Evolutionary conservation across 148 eudicot species (phyloP).

Genomic region (Talinum fruticosum): DNA sequence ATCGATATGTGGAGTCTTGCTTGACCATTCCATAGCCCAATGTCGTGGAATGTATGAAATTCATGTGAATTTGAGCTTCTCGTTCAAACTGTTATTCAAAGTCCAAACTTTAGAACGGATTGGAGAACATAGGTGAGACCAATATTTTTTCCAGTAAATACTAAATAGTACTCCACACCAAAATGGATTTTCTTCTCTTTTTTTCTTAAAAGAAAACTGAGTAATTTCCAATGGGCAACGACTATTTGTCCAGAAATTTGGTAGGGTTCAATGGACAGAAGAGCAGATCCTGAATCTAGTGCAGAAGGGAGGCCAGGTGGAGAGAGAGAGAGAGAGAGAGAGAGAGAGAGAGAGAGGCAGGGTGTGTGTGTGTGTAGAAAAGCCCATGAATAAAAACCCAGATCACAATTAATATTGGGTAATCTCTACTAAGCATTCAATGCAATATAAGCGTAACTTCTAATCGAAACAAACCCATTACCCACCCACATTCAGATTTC

Average conservation of each 20-base stretch:
- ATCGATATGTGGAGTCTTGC: too few relatives aligned
- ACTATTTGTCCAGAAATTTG: not conserved
- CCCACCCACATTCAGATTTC: not conserved
- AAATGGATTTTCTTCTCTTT: too few relatives aligned
- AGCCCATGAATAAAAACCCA: too few relatives aligned
- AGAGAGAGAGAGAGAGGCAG: too few relatives aligned
- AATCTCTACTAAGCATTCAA: too few relatives aligned
- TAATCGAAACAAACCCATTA: not conserved
- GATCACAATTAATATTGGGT: not conserved
- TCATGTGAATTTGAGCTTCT: too few relatives aligned
- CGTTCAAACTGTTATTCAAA: too few relatives aligned
- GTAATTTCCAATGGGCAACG: not conserved
- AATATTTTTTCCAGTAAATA: not conserved
- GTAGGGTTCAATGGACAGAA: not conserved
- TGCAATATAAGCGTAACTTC: too few relatives aligned
- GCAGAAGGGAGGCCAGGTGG: constrained; percentile 1
- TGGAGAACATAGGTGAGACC: not conserved
- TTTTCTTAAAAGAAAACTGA: not conserved
- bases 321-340: too few relatives aligned
- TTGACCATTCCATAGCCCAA: too few relatives aligned
- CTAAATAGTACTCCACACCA: constrained; percentile 13
- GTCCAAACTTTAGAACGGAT: not conserved
- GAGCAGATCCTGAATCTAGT: not conserved
- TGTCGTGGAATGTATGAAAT: too few relatives aligned
- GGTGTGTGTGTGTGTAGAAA: too few relatives aligned